phyloP scores from a whole-genome alignment of 768 basidiomycete species.

The Naganishia friedmannii region DNA sequence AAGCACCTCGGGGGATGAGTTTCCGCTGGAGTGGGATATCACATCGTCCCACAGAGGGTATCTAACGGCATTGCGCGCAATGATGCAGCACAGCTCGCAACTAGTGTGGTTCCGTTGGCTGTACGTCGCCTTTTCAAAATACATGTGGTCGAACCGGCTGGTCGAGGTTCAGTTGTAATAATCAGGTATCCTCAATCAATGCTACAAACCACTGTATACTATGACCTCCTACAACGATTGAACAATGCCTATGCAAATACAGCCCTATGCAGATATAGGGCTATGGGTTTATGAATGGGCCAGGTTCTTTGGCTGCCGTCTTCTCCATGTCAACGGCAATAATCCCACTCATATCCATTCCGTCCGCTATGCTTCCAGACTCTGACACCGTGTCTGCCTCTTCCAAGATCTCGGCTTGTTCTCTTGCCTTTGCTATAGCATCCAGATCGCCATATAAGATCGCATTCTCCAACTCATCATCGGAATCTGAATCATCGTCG shows the following conservation, averaged over 20 bases:
- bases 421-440: slow-evolving; percentile 12
- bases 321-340: slow-evolving; percentile 13
- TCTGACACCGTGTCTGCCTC: slow-evolving; percentile 14
- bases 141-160: slow-evolving; percentile 93
- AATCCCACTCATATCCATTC: slow-evolving; percentile 21
- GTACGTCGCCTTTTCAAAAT: slow-evolving; percentile 72
- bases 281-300: neutral
- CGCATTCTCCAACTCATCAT: slow-evolving; percentile 18
- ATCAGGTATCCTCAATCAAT: neutral
- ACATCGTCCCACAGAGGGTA: slow-evolving; percentile 64
- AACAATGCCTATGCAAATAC: neutral
- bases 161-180: slow-evolving; percentile 35
- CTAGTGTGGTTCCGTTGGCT: slow-evolving; percentile 86
- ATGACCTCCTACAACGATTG: slow-evolving; percentile 3
- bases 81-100: slow-evolving; percentile 71
- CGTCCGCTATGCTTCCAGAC: slow-evolving; percentile 18
- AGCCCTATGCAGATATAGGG: neutral
- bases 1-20: neutral
- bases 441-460: slow-evolving; percentile 21
- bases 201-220: neutral
- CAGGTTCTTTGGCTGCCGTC: neutral
- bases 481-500: slow-evolving; percentile 20
- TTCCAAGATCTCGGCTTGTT: slow-evolving; percentile 7
- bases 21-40: slow-evolving; percentile 41
- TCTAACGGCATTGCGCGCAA: slow-evolving; percentile 62